phyloP scores from a whole-genome alignment of 2,329 filamentous ascomycete genomes.

The Nothopassalora personata region DNA sequence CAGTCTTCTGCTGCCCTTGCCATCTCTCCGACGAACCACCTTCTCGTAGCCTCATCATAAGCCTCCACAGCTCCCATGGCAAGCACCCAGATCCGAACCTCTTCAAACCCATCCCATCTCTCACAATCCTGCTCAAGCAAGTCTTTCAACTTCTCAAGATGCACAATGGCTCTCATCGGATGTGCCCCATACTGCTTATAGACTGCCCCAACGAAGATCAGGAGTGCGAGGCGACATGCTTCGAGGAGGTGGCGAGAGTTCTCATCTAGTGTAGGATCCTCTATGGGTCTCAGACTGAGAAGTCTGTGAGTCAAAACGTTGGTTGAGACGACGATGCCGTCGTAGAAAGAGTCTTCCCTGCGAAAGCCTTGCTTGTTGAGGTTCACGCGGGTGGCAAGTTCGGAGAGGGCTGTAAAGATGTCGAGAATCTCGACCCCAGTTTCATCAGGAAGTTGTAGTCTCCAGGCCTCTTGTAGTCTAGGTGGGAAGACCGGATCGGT shows the following conservation, averaged over 20 bases:
- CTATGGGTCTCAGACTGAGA: background rate
- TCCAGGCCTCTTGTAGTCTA: background rate
- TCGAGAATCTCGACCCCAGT: background rate
- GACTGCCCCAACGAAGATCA: background rate
- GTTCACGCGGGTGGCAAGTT: background rate
- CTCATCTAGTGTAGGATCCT: background rate
- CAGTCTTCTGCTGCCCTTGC: background rate
- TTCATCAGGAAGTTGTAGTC: background rate
- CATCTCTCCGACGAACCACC: background rate
- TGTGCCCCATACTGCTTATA: conserved; percentile 1
- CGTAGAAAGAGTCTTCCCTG: background rate
- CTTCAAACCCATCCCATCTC: background rate
- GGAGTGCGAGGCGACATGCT: background rate
- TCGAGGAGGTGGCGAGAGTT: background rate
- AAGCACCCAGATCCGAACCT: background rate
- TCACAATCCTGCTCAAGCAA: background rate
- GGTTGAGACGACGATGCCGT: background rate
- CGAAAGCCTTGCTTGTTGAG: background rate
- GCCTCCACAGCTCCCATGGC: background rate
- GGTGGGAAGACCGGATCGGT: background rate
- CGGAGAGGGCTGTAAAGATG: background rate
- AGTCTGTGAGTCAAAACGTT: background rate
- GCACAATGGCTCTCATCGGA: background rate
- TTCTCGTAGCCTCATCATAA: background rate
- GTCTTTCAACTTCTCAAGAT: background rate